Base-by-base conservation (phyloP, 148 eudicot species). In the Spergularia bocconei region DNA sequence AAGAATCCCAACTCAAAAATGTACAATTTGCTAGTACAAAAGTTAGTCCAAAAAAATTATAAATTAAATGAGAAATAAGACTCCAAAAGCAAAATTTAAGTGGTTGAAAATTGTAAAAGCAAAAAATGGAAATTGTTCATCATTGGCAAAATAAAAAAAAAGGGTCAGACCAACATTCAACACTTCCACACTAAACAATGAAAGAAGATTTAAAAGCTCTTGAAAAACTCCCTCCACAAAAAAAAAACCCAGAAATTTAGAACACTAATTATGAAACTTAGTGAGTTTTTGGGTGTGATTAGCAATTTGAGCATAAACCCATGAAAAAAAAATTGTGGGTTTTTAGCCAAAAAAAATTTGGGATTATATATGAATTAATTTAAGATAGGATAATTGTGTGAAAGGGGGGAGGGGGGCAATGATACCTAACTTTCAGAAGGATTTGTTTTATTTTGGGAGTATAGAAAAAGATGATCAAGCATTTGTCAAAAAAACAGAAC, bases 371-470 rank as follows among this genome's bases (percentile, higher is more conserved):
- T 76, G 79, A 71, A 60, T 57, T 62, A 77, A 76, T 52, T 13
- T 23, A 70, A 25, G 25, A 67, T 58, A 57, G 57, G 41, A 63
- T 67, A 56, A 79, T 71, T 66, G 72, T 58, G 73, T 71, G 84
- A 88, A 85, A 83, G 67, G 47, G 61, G 36, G 36, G 47, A 57
- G 36, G 36, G 36, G 1, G 52, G 60, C 82, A 80, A 69, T 79
- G 83, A 83, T 81, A 85, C 84, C 57, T 81, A 86, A 81, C 85
- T 88, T 83, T 62, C 58, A 80, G 75, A 59, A 39, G 66, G 82
- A 21, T 75, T 81, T 69, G 75, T 29, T 55, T 20, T 14, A 14
- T 57, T 41, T 57, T 59, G 25, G 62, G 53, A 15, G 48, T 13
- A 55, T n/a, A n/a, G n/a, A 4, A 4, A 79, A 48, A 65, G 75